phyloP scores from a whole-genome alignment of 345 rosid species.

The Eucalyptus lansdowneana region DNA sequence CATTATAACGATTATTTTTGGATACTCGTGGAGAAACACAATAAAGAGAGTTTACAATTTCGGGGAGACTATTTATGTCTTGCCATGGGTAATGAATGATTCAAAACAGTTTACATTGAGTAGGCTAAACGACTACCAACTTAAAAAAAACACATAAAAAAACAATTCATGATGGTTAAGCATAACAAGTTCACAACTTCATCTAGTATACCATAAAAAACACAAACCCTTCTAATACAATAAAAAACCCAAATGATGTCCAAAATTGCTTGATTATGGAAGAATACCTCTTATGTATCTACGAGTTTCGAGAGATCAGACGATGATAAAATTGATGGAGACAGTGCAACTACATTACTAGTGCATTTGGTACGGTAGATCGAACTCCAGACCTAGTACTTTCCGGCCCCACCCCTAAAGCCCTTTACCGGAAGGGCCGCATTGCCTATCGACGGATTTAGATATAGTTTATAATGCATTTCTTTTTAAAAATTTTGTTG shows the following conservation, averaged over 20 bases:
- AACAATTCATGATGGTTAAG: not conserved
- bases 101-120: not conserved
- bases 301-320: rapidly evolving
- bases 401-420: not conserved
- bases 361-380: not conserved
- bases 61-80: not conserved
- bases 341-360: not conserved
- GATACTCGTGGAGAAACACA: not conserved
- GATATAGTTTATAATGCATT: not conserved
- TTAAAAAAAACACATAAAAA: too few species aligned
- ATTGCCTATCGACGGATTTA: too few species aligned
- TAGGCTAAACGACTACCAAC: not conserved
- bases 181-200: not conserved
- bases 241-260: not conserved
- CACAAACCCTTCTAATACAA: not conserved
- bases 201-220: not conserved
- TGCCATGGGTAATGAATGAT: not conserved
- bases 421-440: too few species aligned
- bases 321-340: not conserved
- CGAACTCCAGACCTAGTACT: not conserved
- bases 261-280: not conserved
- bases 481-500: not conserved
- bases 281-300: not conserved
- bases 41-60: not conserved
- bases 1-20: not conserved